Evolutionary conservation across 495 filamentous ascomycete species (phyloP).

Genomic region (Talaromyces proteolyticus): DNA sequence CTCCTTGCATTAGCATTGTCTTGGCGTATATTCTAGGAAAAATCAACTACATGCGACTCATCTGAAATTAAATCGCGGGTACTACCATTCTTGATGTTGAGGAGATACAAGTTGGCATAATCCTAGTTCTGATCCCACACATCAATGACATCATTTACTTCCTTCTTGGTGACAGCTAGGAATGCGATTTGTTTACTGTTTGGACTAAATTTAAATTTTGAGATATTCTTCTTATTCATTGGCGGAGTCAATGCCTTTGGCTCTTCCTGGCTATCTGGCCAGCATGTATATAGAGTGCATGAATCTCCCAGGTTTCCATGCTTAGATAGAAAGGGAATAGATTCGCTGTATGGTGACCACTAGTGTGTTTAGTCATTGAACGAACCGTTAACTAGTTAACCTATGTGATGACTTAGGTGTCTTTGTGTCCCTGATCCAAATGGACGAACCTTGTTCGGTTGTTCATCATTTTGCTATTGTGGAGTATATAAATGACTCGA

Average conservation of each 20-base stretch:
- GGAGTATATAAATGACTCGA: constrained; percentile 10
- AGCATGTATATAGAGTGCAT: constrained; percentile 11
- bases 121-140: neutral
- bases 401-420: constrained; percentile 10
- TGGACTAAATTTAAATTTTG: constrained; percentile 10
- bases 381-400: constrained; percentile 13
- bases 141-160: neutral
- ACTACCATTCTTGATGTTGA: neutral
- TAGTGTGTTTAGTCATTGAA: constrained; percentile 13
- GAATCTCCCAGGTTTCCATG: constrained; percentile 6
- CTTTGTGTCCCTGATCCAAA: constrained; percentile 14
- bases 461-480: constrained; percentile 10
- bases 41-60: neutral
- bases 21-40: constrained; percentile 2
- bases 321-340: constrained; percentile 16
- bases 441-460: constrained; percentile 8
- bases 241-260: constrained; percentile 9
- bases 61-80: neutral
- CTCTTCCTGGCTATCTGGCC: constrained; percentile 7
- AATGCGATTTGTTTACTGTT: constrained; percentile 13
- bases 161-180: constrained; percentile 7
- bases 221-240: constrained; percentile 1
- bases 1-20: no score
- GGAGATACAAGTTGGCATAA: neutral
- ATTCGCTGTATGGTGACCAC: constrained; percentile 14